phyloP scores from a whole-genome alignment of 1,284 basidiomycete genomes.

The Boletellus deceptivus region DNA sequence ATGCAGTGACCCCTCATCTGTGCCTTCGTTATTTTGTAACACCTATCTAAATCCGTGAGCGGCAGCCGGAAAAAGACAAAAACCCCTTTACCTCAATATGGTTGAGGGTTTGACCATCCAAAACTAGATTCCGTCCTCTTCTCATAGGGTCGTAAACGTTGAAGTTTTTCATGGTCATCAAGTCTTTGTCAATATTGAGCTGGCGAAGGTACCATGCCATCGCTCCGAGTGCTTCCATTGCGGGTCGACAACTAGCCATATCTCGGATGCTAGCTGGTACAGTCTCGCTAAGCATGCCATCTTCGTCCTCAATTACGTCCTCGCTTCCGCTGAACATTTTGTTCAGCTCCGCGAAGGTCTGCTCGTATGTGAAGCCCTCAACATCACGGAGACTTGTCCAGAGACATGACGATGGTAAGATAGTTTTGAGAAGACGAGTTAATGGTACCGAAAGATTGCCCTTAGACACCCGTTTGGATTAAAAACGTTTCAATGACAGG shows the following conservation, averaged over 20 bases:
- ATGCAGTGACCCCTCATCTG: constrained; percentile 83
- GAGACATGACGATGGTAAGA: constrained; percentile 75
- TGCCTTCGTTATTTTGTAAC: constrained; percentile 87
- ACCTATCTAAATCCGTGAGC: constrained; percentile 48
- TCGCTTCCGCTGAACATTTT: constrained; percentile 59
- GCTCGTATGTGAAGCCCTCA: constrained; percentile 77
- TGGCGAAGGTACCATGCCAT: constrained; percentile 94
- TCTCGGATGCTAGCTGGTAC: constrained; percentile 75
- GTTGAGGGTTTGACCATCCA: constrained; percentile 92
- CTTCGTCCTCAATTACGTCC: constrained; percentile 47
- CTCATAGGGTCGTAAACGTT: constrained; percentile 95
- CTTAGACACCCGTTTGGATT: constrained; percentile 38
- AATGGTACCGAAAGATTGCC: constrained; percentile 83
- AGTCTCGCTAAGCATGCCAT: constrained; percentile 41
- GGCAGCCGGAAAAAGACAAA: not conserved
- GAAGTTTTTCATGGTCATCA: constrained; percentile 92
- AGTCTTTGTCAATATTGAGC: constrained; percentile 91
- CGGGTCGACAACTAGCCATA: constrained; percentile 63
- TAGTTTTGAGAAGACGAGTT: constrained; percentile 74
- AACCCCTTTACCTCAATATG: constrained; percentile 77
- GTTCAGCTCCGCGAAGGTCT: constrained; percentile 70
- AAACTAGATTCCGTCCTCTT: constrained; percentile 74
- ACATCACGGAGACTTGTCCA: constrained; percentile 85
- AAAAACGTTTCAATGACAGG: not conserved
- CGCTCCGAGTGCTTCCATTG: constrained; percentile 82